Percentiles rank a stretch among this genome's conserved stretches.
phyloP scores from a whole-genome alignment of 257 asterid species.

The Eustoma russellianum region DNA sequence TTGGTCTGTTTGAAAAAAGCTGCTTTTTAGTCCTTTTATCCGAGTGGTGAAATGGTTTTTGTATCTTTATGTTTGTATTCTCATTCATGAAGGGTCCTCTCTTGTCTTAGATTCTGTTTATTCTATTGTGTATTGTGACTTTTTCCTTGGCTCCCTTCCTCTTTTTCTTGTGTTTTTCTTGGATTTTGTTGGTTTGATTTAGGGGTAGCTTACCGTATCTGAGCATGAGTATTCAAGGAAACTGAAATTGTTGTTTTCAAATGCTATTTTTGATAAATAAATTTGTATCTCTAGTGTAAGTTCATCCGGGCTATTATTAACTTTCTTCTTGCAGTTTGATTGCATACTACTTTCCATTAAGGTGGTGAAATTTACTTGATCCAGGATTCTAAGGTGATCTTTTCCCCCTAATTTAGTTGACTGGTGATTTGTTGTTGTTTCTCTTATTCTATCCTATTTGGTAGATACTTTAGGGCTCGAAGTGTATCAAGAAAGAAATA shows the following conservation, averaged over 20 bases:
- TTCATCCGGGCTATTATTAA: too few species aligned
- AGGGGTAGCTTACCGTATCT: too few species aligned
- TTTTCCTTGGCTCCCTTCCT: not conserved
- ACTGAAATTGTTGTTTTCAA: too few species aligned
- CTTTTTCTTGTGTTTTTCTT: not conserved
- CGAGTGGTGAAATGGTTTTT: conserved; percentile 11
- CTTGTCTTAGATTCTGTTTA: conserved; percentile 2
- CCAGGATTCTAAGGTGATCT: too few species aligned
- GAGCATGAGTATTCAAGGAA: too few species aligned
- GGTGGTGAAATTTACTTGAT: too few species aligned
- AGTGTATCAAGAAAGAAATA: not conserved
- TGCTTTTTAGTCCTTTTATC: conserved; percentile 11
- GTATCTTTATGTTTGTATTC: conserved; percentile 6
- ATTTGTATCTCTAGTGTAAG: not conserved
- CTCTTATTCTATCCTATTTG: not conserved
- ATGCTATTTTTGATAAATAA: too few species aligned
- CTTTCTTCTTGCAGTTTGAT: too few species aligned
- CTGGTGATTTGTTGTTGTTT: not conserved
- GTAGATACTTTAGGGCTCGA: not conserved
- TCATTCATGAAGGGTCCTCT: conserved; percentile 4
- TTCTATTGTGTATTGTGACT: too few species aligned
- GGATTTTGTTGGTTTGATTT: not conserved
- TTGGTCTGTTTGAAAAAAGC: too few species aligned
- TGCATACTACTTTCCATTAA: too few species aligned
- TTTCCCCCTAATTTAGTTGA: too few species aligned